Evolutionary conservation across 805 yeast species (phyloP), one percentile per base, ranked within the genome.

Genomic region (Lipomyces anomalus): DNA sequence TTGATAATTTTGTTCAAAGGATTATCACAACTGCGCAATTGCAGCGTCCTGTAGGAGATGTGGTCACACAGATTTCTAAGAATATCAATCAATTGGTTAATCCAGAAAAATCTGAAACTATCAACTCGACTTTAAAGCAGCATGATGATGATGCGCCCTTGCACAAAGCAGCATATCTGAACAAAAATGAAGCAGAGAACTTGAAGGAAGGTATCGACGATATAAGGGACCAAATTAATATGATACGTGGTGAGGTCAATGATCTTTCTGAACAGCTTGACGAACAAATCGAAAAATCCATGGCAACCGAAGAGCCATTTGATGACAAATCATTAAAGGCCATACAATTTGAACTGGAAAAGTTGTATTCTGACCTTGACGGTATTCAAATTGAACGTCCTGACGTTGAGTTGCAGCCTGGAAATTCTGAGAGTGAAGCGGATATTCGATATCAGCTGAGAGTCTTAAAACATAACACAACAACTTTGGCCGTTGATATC

Each of bases 401-500:
- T 2, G 51, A 13, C 2, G 44, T 20, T 22, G 52, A 47, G 16
- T n/a, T n/a, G n/a, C n/a, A n/a, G n/a, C 24, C 40, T 28, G 43
- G 43, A 18, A 46, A 44, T 28, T 38, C 33, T 16, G 47, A 44
- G 4, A 55, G 47, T 6, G 41, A 41, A 18, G 44, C 43, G 17
- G 52, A 40, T n/a, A 18, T 30, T 9, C 44, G 49, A 1, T 50
- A 48, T 16, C 43, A 50, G 24, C 42, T 56, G 9, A 43, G 59
- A 21, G 22, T 43, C n/a, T 28, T 43, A 33, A 56, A 56, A 47
- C 59, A 56, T 35, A 45, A 42, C 20, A 53, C 48, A n/a, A 56
- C 59, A 5, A 46, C 59, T 6, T 30, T 45, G 35, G 59, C 59
- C n/a, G 59, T 56, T n/a, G 56, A 56, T 41, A 56, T 56, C 13